Evolutionary conservation across 2,329 filamentous ascomycete species (phyloP), one percentile per base, ranked within the genome.

Genomic region (Albophoma yamanashiensis): DNA sequence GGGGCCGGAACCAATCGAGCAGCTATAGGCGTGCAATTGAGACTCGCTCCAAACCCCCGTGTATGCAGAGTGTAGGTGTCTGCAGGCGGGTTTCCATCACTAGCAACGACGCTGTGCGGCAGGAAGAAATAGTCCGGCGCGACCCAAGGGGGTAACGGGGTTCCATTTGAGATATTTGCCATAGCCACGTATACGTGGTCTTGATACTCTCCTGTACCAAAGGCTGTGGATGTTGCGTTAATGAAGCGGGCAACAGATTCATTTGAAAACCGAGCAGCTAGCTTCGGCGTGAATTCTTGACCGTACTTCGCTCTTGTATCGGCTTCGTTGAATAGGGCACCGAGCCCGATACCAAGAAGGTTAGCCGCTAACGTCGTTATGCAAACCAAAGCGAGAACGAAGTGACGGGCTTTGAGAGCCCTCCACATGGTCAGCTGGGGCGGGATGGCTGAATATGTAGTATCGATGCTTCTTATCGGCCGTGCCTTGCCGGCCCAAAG

Each of bases 371-470:
- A 61, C 0, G 79, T 75, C 59, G 81, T 76, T 0, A 69, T 6
- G 59, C 82, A 84, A 0, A 86, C 71, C 0, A 74, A 52, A 0
- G 69, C 75, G 0, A 87, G 70, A 0, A 81, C 40, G 1, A 79
- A 70, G 55, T 87, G 83, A 0, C 68, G 60, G 0, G 76, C 71
- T 2, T 67, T 70, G 0, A 81, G 1, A 0, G 83, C 82, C 43
- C 78, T 73, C 64, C 74, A 76, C 0, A 83, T 7, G 0, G 75
- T 71, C 0, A 87, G 67, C 31, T 84, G 82, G 0, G 84, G 82
- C 0, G 84, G 84, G 0, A 85, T 61, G 0, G 82, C 81, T 0
- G 75, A 79, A 58, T 86, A 87, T 14, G 70, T 73, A 0, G 74
- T 68, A 4, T 80, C 67, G 0, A 82, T 61, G 0, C 80, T 76